phyloP scores from a whole-genome alignment of 2,329 filamentous ascomycete species.

The Cordyceps militaris region DNA sequence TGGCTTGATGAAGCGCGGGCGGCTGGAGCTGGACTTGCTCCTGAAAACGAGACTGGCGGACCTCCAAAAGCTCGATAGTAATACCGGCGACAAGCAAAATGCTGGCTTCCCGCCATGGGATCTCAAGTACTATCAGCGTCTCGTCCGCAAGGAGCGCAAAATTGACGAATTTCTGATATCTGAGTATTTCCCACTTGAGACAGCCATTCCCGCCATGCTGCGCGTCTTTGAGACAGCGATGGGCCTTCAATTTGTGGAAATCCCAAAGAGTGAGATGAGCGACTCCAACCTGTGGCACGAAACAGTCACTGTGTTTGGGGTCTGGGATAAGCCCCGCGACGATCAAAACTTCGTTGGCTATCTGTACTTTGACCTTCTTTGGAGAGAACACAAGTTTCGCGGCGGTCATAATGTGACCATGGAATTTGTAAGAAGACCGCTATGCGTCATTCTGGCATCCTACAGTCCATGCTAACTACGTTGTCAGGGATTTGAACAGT shows the following conservation, averaged over 20 bases:
- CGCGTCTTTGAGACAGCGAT: slow-evolving; percentile 50
- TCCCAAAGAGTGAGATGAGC: slow-evolving; percentile 41
- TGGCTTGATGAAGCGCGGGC: too few species aligned
- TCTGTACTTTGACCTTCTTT: slow-evolving; percentile 47
- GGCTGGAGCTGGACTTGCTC: too few species aligned
- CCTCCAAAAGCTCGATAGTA: too few species aligned
- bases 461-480: not conserved
- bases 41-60: too few species aligned
- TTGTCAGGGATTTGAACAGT: not conserved
- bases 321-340: not conserved
- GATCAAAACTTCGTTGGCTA: slow-evolving; percentile 48
- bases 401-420: slow-evolving; percentile 48
- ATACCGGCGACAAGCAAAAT: too few species aligned
- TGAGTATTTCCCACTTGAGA: slow-evolving; percentile 49
- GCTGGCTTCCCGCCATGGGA: slow-evolving; percentile 16
- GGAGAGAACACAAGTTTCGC: slow-evolving; percentile 48
- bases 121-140: slow-evolving; percentile 40
- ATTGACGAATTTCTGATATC: slow-evolving; percentile 49
- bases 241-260: slow-evolving; percentile 45
- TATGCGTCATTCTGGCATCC: not conserved
- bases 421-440: not conserved
- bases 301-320: not conserved
- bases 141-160: slow-evolving; percentile 46
- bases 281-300: slow-evolving; percentile 31
- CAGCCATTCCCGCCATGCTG: slow-evolving; percentile 47